These are phyloP conservation scores for Lophiostoma macrostomum DNA, from an alignment of 495 filamentous ascomycete genomes.

Conservation along the genomic window DNA sequence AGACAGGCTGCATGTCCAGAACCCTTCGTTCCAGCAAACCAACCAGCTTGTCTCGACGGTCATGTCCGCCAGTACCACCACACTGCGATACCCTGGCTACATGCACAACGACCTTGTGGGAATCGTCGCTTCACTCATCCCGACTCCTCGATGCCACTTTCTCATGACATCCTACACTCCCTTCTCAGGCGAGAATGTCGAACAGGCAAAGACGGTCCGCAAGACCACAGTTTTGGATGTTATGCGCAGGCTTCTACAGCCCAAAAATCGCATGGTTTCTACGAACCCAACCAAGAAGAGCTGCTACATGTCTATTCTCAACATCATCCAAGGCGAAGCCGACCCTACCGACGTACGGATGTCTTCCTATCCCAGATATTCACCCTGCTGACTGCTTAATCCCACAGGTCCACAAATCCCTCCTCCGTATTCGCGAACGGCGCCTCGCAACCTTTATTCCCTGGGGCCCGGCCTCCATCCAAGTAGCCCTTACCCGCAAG, in stretches of 20 bases:
- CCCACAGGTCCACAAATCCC: slow-evolving; percentile 78
- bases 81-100: slow-evolving; percentile 93
- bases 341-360: slow-evolving; percentile 84
- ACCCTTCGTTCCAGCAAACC: slow-evolving; percentile 93
- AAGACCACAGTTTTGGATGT: slow-evolving; percentile 98
- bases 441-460: slow-evolving; percentile 94
- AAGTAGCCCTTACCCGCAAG: slow-evolving; percentile 94
- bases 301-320: slow-evolving; percentile 98
- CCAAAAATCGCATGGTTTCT: slow-evolving; percentile 98
- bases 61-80: slow-evolving; percentile 97
- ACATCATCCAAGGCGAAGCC: slow-evolving; percentile 97
- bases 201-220: slow-evolving; percentile 92
- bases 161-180: slow-evolving; percentile 97
- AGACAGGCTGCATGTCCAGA: slow-evolving; percentile 87
- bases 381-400: not conserved
- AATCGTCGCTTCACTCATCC: slow-evolving; percentile 92
- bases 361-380: not conserved
- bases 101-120: slow-evolving; percentile 99
- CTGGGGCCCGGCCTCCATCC: slow-evolving; percentile 97
- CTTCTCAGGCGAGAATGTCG: slow-evolving; percentile 91
- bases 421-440: slow-evolving; percentile 92
- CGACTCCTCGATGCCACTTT: slow-evolving; percentile 95
- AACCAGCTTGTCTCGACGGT: slow-evolving; percentile 97
- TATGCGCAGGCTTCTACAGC: slow-evolving; percentile 91
- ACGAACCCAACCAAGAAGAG: slow-evolving; percentile 92